Percentiles rank a stretch among this genome's conserved stretches.
Evolutionary conservation across 2,329 filamentous ascomycete genomes (phyloP).

Genomic region (Geoglossum cookeanum): DNA sequence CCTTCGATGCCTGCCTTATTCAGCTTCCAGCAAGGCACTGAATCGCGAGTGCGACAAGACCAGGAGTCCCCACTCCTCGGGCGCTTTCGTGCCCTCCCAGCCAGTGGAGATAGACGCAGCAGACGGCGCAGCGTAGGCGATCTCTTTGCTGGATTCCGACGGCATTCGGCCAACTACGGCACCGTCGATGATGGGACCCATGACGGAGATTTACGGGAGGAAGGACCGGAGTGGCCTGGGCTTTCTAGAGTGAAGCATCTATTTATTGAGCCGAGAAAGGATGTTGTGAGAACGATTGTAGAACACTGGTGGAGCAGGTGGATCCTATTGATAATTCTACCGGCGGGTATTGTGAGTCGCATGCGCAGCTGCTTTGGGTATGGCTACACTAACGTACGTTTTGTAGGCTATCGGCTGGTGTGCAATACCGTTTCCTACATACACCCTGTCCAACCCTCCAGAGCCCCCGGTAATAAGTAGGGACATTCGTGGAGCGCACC

Average conservation of each 20-base stretch:
- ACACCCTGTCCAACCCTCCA: conserved; percentile 26
- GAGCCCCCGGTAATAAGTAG: conserved; percentile 5
- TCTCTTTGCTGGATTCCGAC: conserved; percentile 9
- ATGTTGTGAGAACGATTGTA: conserved; percentile 37
- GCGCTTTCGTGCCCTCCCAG: conserved; percentile 43
- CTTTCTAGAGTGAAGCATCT: conserved; percentile 27
- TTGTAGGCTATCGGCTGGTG: conserved; percentile 42
- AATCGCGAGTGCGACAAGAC: conserved; percentile 32
- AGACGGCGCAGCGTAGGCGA: conserved; percentile 15
- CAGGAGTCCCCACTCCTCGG: conserved; percentile 43
- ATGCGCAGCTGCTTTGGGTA: not conserved
- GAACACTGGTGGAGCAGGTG: conserved; percentile 46
- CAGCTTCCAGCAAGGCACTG: conserved; percentile 45
- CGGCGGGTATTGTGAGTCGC: conserved; percentile 36
- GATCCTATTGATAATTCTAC: conserved; percentile 39
- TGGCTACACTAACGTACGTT: not conserved
- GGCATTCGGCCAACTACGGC: conserved; percentile 10
- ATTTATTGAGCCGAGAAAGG: conserved; percentile 41
- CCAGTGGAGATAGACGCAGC: not conserved
- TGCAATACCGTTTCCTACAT: conserved; percentile 45
- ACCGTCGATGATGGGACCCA: conserved; percentile 10
- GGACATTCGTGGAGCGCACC: conserved; percentile 18
- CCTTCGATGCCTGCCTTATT: conserved; percentile 42
- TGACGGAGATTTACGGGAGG: conserved; percentile 15
- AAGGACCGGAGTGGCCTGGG: conserved; percentile 17